Base-by-base conservation (phyloP, 23 red algal species). In the Gracilaria gracilis region DNA sequence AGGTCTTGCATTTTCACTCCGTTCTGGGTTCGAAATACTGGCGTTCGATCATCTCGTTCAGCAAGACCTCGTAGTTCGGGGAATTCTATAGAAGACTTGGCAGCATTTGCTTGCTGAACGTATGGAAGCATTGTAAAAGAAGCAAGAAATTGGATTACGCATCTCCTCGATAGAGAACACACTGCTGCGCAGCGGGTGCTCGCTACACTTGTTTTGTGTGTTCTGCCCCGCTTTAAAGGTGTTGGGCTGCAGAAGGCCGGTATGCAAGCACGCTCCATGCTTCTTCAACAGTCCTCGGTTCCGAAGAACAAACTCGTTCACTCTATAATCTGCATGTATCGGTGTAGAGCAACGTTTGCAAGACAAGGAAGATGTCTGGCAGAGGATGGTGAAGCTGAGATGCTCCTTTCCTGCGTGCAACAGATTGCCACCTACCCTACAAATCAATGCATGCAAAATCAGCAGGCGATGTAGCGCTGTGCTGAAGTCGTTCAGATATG, bases 1-100 rank as follows among this genome's bases (percentile, higher is more conserved):
- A 94, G 46, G 14, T 94, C 91, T 50, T 94, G 91, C 46, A 81
- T 49, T 57, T 77, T 84, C 32, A 94, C 81, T 19, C 81, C 91
- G 61, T 86, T 49, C 19, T 62, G 81, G 19, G 66, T 42, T 40
- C 50, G 46, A 79, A 94, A 94, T 13, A 74, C 44, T 0, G 81
- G 57, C 48, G 39, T 48, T 17, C 16, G 39, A 19, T 47, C 35
- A 13, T 44, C 44, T 28, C 8, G 16, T 65, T 89, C 85, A 12
- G 78, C 88, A 9, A 92, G 88, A 11, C 80, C 88, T 6, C 58
- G 0, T 24, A 92, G 53, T 83, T 92, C 75, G 11, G 88, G 88
- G 36, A 35, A 81, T 32, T 92, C 88, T 46, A 92, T 21, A 20
- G 75, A 25, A 33, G 75, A 21, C 32, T 82, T 37, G 14, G 88